Percentiles rank a stretch among this genome's conserved stretches.
Conservation (phyloP, 805 yeast genomes). For the Tetrapisispora taiwanensis region DNA sequence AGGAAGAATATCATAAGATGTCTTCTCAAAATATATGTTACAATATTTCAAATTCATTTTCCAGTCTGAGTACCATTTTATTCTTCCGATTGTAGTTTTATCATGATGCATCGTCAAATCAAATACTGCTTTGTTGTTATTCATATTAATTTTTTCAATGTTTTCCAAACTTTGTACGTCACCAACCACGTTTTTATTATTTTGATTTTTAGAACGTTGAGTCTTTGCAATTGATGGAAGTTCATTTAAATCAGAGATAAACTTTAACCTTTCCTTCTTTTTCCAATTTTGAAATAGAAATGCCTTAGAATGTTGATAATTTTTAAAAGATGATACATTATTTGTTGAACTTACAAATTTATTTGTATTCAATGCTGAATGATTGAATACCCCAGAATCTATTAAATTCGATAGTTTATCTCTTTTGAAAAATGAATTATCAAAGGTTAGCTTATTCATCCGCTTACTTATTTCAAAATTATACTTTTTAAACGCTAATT, state of each 20-base stretch:
- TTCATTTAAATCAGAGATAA: not conserved
- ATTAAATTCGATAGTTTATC: constrained; percentile 10
- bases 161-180: not conserved
- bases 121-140: not conserved
- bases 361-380: constrained; percentile 12
- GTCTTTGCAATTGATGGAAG: not conserved
- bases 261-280: not conserved
- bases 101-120: not conserved
- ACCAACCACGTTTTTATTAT: too few species aligned
- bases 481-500: not conserved
- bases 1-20: too few species aligned
- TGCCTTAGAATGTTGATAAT: constrained; percentile 20
- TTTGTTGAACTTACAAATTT: constrained; percentile 20
- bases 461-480: not conserved
- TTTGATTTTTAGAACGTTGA: not conserved
- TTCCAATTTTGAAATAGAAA: constrained; percentile 11
- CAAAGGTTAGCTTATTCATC: constrained; percentile 2
- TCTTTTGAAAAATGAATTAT: constrained; percentile 5
- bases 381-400: constrained; percentile 15
- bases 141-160: not conserved
- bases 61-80: constrained; percentile 11
- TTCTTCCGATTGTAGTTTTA: constrained; percentile 2
- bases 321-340: constrained; percentile 19
- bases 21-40: constrained; percentile 5
- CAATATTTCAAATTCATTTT: constrained; percentile 6